Evolutionary conservation across 805 yeast species (phyloP).

Genomic region (Myxozyma monticola): DNA sequence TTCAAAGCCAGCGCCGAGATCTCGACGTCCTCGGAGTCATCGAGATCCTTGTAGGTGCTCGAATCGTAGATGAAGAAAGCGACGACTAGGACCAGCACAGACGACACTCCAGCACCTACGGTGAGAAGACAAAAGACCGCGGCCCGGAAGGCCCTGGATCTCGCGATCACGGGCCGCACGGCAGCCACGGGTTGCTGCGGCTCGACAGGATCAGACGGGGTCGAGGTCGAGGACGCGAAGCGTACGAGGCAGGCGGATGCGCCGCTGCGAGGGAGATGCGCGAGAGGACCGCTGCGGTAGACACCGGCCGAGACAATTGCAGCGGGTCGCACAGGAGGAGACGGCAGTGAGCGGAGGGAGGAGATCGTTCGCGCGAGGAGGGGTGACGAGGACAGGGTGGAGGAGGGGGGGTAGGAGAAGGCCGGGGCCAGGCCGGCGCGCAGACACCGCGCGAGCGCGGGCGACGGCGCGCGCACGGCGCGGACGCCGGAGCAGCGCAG

Average conservation of each 20-base stretch:
- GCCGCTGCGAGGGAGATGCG: not conserved
- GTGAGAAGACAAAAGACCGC: no score
- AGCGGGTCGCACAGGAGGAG: not conserved
- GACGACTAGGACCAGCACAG: slow-evolving; percentile 45
- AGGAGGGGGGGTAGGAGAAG: not conserved
- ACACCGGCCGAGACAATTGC: not conserved
- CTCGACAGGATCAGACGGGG: not conserved
- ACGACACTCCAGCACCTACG: slow-evolving; percentile 50
- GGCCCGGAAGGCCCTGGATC: no score
- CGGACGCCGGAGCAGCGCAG: slow-evolving; percentile 5
- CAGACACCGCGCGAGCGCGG: not conserved
- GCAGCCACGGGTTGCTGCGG: not conserved
- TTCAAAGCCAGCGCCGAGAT: slow-evolving; percentile 55
- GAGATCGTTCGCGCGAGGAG: not conserved
- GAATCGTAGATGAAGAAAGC: slow-evolving; percentile 65
- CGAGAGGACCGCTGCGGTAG: not conserved
- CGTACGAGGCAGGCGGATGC: not conserved
- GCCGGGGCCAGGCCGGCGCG: not conserved
- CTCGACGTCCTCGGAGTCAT: slow-evolving; percentile 46
- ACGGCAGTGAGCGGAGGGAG: not conserved
- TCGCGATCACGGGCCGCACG: no score
- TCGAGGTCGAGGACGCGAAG: slow-evolving; percentile 1
- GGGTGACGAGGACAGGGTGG: not conserved
- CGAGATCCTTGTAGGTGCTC: slow-evolving; percentile 53
- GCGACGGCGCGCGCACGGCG: slow-evolving; percentile 10